phyloP scores from a whole-genome alignment of 371 early-diverging fungal species.

The Blyttiomyces sp. region DNA sequence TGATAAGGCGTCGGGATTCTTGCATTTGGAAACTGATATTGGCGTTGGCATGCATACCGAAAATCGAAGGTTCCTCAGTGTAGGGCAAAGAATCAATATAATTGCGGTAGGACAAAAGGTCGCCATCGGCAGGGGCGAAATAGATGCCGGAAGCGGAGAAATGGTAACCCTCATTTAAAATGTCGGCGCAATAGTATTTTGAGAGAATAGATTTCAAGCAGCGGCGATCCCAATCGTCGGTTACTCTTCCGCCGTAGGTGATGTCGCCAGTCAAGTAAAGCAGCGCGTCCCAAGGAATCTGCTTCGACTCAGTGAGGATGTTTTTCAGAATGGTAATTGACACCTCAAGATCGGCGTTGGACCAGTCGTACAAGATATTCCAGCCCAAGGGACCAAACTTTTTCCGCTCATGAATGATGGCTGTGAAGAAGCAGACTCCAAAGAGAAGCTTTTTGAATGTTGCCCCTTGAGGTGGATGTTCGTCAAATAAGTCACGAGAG shows the following conservation, averaged over 20 bases:
- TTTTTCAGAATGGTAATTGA: slow-evolving; percentile 40
- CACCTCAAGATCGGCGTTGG: slow-evolving; percentile 44
- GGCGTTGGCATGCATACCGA: slow-evolving; percentile 53
- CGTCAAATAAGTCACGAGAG: slow-evolving; percentile 40
- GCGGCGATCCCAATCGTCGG: slow-evolving; percentile 51
- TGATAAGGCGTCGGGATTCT: slow-evolving; percentile 38
- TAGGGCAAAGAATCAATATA: slow-evolving; percentile 45
- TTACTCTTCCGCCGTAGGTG: slow-evolving; percentile 49
- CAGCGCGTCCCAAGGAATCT: slow-evolving; percentile 46
- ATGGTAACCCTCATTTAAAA: slow-evolving; percentile 35
- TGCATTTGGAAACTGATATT: slow-evolving; percentile 46
- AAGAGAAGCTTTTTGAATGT: slow-evolving; percentile 43
- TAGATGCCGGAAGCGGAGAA: slow-evolving; percentile 44
- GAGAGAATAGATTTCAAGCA: slow-evolving; percentile 35
- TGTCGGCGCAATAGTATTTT: slow-evolving; percentile 37
- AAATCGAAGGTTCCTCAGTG: slow-evolving; percentile 46
- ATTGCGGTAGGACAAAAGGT: slow-evolving; percentile 26
- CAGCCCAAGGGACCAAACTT: slow-evolving; percentile 51
- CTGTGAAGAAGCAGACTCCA: slow-evolving; percentile 50
- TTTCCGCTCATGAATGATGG: slow-evolving; percentile 49
- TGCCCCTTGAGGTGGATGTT: slow-evolving; percentile 39
- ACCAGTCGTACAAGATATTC: slow-evolving; percentile 51
- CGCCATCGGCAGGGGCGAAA: slow-evolving; percentile 41
- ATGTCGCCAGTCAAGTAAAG: slow-evolving; percentile 47
- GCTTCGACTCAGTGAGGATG: slow-evolving; percentile 33